These are phyloP conservation scores for Astragalus glycyphyllos DNA, from an alignment of 306 rosid species.

Conservation along the genomic window DNA sequence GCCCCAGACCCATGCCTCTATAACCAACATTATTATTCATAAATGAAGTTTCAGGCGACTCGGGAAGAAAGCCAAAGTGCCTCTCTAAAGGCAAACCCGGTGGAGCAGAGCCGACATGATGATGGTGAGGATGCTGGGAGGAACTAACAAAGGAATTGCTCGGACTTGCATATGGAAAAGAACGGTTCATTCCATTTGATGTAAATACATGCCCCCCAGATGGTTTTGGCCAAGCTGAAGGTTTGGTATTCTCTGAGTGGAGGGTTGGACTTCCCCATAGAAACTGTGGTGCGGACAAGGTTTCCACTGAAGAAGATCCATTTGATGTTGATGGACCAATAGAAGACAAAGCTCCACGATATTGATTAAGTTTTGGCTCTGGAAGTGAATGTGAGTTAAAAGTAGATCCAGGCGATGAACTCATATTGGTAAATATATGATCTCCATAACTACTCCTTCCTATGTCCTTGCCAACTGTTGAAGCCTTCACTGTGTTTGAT, in stretches of 20 bases:
- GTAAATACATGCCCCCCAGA: slow-evolving; percentile 72
- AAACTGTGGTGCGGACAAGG: slow-evolving; percentile 95
- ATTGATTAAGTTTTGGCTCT: slow-evolving; percentile 71
- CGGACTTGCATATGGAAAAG: slow-evolving; percentile 65
- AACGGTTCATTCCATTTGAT: slow-evolving; percentile 77
- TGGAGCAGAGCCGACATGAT: slow-evolving; percentile 96
- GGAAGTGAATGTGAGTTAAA: slow-evolving; percentile 80
- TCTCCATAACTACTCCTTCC: slow-evolving; percentile 67
- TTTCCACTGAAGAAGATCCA: slow-evolving; percentile 77
- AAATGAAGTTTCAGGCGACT: slow-evolving; percentile 84
- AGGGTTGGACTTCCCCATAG: slow-evolving; percentile 93
- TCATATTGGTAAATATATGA: slow-evolving; percentile 49
- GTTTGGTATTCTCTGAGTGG: slow-evolving; percentile 63
- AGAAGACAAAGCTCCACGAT: slow-evolving; percentile 65
- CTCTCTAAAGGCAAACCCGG: slow-evolving; percentile 86
- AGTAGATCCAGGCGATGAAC: slow-evolving; percentile 59
- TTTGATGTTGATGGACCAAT: slow-evolving; percentile 68
- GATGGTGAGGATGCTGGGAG: slow-evolving; percentile 64
- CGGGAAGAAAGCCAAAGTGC: slow-evolving; percentile 86
- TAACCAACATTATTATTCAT: slow-evolving; percentile 68
- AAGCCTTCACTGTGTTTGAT: slow-evolving; percentile 67
- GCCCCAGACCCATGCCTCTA: slow-evolving; percentile 70
- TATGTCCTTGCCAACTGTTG: slow-evolving; percentile 80
- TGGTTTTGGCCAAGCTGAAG: slow-evolving; percentile 78
- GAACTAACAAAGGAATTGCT: slow-evolving; percentile 70